Evolutionary conservation across 495 filamentous ascomycete genomes (phyloP).

Genomic region (Xylaria curta): DNA sequence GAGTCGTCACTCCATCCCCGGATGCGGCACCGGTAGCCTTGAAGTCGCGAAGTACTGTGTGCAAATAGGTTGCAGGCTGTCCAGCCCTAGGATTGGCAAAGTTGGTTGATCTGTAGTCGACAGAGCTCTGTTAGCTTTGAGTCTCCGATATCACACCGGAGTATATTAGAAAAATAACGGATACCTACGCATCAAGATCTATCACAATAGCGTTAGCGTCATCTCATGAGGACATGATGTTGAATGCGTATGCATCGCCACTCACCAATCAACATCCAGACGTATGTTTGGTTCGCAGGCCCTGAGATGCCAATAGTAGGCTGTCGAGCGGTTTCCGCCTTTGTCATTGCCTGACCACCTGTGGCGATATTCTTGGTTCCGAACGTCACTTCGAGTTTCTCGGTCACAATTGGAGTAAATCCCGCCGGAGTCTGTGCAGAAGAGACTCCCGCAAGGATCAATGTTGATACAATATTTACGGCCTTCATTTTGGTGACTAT

Average conservation of each 20-base stretch:
- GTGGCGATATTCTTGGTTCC: slow-evolving; percentile 47
- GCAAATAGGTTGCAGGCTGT: slow-evolving; percentile 47
- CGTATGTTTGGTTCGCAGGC: slow-evolving; percentile 46
- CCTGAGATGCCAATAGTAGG: slow-evolving; percentile 52
- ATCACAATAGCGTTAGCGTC: not conserved
- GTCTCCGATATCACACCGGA: not conserved
- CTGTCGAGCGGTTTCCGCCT: slow-evolving; percentile 46
- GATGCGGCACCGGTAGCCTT: slow-evolving; percentile 40
- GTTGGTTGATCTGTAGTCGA: slow-evolving; percentile 42
- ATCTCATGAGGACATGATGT: not conserved
- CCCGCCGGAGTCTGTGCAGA: slow-evolving; percentile 51
- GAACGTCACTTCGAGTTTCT: slow-evolving; percentile 52
- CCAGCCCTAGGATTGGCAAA: slow-evolving; percentile 46
- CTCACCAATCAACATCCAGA: slow-evolving; percentile 56
- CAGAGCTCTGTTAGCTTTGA: not conserved
- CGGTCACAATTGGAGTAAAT: slow-evolving; percentile 46
- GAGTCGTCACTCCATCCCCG: slow-evolving; percentile 42
- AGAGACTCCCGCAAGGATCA: slow-evolving; percentile 33
- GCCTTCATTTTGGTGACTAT: slow-evolving; percentile 35
- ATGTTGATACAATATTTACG: slow-evolving; percentile 30
- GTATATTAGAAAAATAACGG: not conserved
- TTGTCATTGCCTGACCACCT: slow-evolving; percentile 48
- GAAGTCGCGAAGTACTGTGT: slow-evolving; percentile 55
- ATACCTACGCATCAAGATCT: slow-evolving; percentile 51
- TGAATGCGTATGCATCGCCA: not conserved